These are phyloP conservation scores for Beta macrorhiza DNA, from an alignment of 179 eudicot species.

Conservation along the genomic window DNA sequence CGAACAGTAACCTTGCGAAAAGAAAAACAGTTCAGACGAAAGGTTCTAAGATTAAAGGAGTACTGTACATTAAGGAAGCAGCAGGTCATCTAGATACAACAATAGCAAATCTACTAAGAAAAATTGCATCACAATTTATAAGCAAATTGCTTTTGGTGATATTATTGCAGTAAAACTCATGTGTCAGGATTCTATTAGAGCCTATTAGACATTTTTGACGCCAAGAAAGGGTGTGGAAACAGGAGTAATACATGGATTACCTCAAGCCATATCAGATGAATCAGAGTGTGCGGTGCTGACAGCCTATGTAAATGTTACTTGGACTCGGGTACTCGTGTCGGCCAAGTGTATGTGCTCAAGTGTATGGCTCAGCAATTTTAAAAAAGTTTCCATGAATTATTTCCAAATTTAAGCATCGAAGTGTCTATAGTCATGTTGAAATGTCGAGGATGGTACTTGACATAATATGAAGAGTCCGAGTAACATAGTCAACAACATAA, in stretches of 20 bases:
- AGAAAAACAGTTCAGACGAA: not conserved
- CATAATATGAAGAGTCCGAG: too few relatives aligned
- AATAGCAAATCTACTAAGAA: not conserved
- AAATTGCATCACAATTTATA: not conserved
- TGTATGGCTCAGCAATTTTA: too few relatives aligned
- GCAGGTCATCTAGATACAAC: not conserved
- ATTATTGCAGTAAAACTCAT: too few relatives aligned
- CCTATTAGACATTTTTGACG: not conserved
- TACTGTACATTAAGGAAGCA: not conserved
- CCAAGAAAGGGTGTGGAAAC: not conserved
- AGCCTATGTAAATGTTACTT: too few relatives aligned
- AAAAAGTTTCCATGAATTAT: too few relatives aligned
- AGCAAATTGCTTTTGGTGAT: not conserved
- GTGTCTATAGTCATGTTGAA: too few relatives aligned
- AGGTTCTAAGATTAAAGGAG: not conserved
- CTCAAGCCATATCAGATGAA: not conserved
- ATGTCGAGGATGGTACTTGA: too few relatives aligned
- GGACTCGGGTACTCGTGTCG: too few relatives aligned
- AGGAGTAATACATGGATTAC: not conserved
- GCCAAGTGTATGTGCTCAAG: too few relatives aligned
- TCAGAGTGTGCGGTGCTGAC: not conserved
- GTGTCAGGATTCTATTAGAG: too few relatives aligned
- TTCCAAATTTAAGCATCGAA: too few relatives aligned
- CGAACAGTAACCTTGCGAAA: slow-evolving; percentile 66
- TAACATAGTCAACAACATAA: too few relatives aligned